Conservation (phyloP, 305 asterid genomes). For the Rubia peregrina region DNA sequence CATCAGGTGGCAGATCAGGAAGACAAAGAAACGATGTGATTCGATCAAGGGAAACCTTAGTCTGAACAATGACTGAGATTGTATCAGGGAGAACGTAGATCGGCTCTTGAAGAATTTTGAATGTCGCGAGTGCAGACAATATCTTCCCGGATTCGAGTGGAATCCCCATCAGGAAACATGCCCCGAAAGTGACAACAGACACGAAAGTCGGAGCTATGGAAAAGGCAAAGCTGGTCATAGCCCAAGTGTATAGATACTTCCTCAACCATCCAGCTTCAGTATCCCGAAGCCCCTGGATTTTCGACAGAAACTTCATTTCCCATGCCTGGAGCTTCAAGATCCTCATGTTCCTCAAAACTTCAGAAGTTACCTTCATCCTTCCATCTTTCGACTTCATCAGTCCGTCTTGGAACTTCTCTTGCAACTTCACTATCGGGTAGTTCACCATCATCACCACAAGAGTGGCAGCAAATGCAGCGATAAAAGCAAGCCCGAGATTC, state of each 20-base stretch:
- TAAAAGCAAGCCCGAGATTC: constrained; percentile 63
- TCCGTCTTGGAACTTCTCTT: constrained; percentile 56
- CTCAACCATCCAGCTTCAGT: constrained; percentile 66
- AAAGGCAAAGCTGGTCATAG: constrained; percentile 43
- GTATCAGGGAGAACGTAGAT: constrained; percentile 71
- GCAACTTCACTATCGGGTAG: constrained; percentile 54
- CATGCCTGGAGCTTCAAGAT: constrained; percentile 87
- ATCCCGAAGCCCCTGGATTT: constrained; percentile 44
- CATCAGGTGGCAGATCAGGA: constrained; percentile 51
- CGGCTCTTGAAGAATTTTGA: constrained; percentile 73
- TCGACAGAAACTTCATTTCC: constrained; percentile 73
- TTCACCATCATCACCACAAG: constrained; percentile 58
- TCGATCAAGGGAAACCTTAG: constrained; percentile 83
- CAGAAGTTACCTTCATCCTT: constrained; percentile 86
- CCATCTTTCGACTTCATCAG: constrained; percentile 71
- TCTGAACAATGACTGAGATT: constrained; percentile 63
- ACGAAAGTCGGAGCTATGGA: constrained; percentile 75
- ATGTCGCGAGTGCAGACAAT: constrained; percentile 78
- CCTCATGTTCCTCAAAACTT: constrained; percentile 80
- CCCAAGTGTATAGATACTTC: constrained; percentile 41
- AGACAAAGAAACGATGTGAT: constrained; percentile 72
- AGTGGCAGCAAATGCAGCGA: constrained; percentile 49
- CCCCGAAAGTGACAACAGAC: constrained; percentile 58
- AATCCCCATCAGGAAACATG: constrained; percentile 61
- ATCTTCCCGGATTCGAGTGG: constrained; percentile 84